phyloP scores from a whole-genome alignment of 2,329 filamentous ascomycete genomes.

The Leptosphaerulina australis region DNA sequence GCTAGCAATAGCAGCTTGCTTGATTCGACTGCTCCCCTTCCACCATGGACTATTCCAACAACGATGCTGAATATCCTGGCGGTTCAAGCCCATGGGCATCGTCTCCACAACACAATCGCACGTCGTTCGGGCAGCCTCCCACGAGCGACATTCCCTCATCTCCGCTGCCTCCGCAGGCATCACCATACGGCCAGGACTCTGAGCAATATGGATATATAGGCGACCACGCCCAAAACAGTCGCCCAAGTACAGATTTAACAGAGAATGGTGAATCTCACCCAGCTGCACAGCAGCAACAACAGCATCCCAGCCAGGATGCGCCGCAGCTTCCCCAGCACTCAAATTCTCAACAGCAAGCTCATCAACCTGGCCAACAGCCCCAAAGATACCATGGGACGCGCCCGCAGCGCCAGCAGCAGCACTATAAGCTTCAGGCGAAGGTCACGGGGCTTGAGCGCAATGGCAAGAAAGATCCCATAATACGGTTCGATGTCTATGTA shows the following conservation, averaged over 20 bases:
- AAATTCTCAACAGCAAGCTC: conserved; percentile 47
- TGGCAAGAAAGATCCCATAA: conserved; percentile 91
- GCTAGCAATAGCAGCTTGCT: conserved; percentile 25
- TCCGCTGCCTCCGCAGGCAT: conserved; percentile 49
- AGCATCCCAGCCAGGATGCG: conserved; percentile 45
- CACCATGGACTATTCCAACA: conserved; percentile 69
- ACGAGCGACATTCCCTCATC: conserved; percentile 49
- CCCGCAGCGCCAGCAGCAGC: conserved; percentile 61
- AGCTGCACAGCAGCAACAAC: conserved; percentile 38
- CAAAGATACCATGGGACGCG: conserved; percentile 54
- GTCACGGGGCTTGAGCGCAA: conserved; percentile 91
- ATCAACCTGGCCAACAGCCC: conserved; percentile 51
- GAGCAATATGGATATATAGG: conserved; percentile 46
- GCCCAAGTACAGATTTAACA: conserved; percentile 32
- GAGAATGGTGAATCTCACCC: conserved; percentile 47
- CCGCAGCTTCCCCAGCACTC: conserved; percentile 34
- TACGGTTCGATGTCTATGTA: conserved; percentile 97
- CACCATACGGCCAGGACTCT: conserved; percentile 46
- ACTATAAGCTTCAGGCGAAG: conserved; percentile 89
- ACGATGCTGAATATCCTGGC: conserved; percentile 64
- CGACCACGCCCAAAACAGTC: conserved; percentile 37
- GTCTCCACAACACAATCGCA: conserved; percentile 60
- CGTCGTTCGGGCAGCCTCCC: conserved; percentile 55
- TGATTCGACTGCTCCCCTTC: conserved; percentile 32
- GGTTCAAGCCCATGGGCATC: conserved; percentile 68